Base-by-base conservation (phyloP, 164 flowering plant species). In the Echeveria elegans region DNA sequence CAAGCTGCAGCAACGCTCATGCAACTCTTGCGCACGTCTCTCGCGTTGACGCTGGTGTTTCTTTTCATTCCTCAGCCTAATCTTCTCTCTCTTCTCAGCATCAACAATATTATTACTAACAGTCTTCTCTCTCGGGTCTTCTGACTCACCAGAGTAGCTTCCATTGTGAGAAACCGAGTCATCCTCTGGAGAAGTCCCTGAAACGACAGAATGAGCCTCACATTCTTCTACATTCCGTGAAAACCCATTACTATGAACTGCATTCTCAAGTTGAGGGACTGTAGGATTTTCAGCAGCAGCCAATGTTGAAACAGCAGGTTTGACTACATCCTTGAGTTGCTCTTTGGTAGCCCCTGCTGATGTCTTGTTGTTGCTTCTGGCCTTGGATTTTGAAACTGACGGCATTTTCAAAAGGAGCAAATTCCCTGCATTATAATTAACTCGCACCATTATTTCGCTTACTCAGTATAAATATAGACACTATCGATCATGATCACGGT, bases 131-230 rank as follows among this genome's bases (percentile, higher is more conserved):
- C 89, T 90, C 23, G 74, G 89, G 66, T 90, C 98, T 78, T 90
- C 98, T 14, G 96, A 88, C 72, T 90, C 98, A 66, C 86, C 97
- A 62, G 98, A 90, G 72, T 96, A 86, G 75, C 89, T 90, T 52
- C 78, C 98, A 73, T 85, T 88, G 67, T 86, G 90, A 30, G 98
- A 93, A 43, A 83, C 77, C 19, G 94, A 77, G 77, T 93, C 98
- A 82, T 80, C 89, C 65, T 90, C 98, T 0, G 74, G 73, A 28
- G 78, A 89, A 24, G 85, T 76, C 45, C 84, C 85, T 6, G 86
- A 77, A 67, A 80, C 82, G 60, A 88, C 89, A 50, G 81, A 75
- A 65, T 79, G 87, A 26, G 86, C 94, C 59, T 89, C 92, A 18
- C 84, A 76, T 52, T 85, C 92, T 67, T 45, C 48, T 14, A 14